These are phyloP conservation scores for Aspergillus puulaauensis DNA, from an alignment of 2,329 filamentous ascomycete species.

Conservation along the genomic window DNA sequence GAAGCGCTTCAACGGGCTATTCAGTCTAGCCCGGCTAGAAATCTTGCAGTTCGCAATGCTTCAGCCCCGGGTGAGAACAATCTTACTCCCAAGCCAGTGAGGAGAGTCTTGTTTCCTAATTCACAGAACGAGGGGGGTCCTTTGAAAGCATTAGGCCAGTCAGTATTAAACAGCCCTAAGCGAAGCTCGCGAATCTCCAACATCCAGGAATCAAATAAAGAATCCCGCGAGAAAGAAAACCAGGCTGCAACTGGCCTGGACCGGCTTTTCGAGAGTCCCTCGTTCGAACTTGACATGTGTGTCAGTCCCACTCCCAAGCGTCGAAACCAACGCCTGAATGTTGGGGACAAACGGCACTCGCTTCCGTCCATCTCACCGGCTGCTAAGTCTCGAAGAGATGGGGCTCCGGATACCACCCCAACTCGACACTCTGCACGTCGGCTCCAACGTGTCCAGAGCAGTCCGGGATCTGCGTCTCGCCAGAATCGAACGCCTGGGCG, in stretches of 20 bases:
- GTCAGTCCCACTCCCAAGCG: slow-evolving; percentile 53
- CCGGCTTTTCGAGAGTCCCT: slow-evolving; percentile 64
- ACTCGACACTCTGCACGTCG: slow-evolving; percentile 34
- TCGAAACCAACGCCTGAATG: slow-evolving; percentile 52
- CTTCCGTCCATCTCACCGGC: slow-evolving; percentile 39
- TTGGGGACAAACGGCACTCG: slow-evolving; percentile 36
- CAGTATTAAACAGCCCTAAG: slow-evolving; percentile 50
- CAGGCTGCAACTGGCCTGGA: slow-evolving; percentile 52
- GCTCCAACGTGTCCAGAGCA: slow-evolving; percentile 33
- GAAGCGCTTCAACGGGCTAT: slow-evolving; percentile 55
- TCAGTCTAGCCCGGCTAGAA: slow-evolving; percentile 60
- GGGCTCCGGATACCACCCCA: slow-evolving; percentile 21
- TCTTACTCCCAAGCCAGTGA: slow-evolving; percentile 56
- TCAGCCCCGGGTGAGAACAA: slow-evolving; percentile 47
- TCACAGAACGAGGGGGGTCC: slow-evolving; percentile 34
- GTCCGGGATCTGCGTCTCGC: slow-evolving; percentile 20
- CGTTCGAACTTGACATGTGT: slow-evolving; percentile 54
- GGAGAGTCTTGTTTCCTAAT: slow-evolving; percentile 45
- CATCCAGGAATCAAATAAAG: slow-evolving; percentile 38
- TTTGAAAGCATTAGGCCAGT: slow-evolving; percentile 37
- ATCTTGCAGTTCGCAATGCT: slow-evolving; percentile 45
- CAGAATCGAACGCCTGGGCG: slow-evolving; percentile 27
- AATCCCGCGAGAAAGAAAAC: slow-evolving; percentile 59
- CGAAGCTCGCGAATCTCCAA: slow-evolving; percentile 40
- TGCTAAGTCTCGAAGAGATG: slow-evolving; percentile 24